Percentiles rank a stretch among this genome's conserved stretches.
phyloP scores from a whole-genome alignment of 2,329 filamentous ascomycete species.

The Pseudogymnoascus sp. region DNA sequence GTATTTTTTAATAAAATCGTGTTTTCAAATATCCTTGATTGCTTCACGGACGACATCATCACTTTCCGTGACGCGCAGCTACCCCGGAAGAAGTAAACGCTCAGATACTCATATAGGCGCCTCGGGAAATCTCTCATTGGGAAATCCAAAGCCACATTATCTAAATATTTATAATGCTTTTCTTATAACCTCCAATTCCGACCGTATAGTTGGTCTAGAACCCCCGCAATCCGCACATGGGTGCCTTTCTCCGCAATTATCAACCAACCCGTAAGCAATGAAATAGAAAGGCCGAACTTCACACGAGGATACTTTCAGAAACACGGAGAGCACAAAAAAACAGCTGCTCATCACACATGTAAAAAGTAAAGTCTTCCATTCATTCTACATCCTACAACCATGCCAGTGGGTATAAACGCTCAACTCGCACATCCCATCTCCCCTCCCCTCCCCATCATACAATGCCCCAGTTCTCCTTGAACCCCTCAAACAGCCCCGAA shows the following conservation, averaged over 20 bases:
- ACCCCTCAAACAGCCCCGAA: conserved; percentile 24
- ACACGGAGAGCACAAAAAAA: background rate
- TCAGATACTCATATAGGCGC: background rate
- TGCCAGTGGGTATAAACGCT: conserved; percentile 7
- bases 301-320: background rate
- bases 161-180: background rate
- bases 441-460: conserved; percentile 19
- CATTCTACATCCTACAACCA: conserved; percentile 1
- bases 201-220: background rate
- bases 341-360: background rate
- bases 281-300: background rate
- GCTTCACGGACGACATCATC: background rate
- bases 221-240: background rate
- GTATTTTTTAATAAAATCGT: background rate
- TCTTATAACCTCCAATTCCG: background rate
- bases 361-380: background rate
- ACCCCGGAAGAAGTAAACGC: background rate
- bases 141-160: background rate
- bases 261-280: background rate
- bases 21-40: background rate
- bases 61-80: background rate
- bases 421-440: conserved; percentile 16
- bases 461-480: conserved; percentile 22
- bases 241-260: background rate
- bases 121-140: background rate